Percentiles rank a stretch among this genome's conserved stretches.
Evolutionary conservation across 352 stramenopile species (phyloP).

Genomic region (Elongisporangium undulatum): DNA sequence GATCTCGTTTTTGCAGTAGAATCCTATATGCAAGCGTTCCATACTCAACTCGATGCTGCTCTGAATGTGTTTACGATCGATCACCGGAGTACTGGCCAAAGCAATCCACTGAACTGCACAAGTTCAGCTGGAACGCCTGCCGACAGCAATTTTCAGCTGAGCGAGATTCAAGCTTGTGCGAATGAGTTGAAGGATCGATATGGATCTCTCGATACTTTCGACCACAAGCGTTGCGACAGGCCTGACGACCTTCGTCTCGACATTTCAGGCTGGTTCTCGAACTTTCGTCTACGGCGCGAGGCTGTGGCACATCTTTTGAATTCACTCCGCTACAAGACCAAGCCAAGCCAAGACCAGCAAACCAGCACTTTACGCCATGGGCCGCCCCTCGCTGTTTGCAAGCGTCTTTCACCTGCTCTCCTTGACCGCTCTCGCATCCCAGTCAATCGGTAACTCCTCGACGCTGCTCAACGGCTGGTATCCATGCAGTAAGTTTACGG

Average conservation of each 20-base stretch:
- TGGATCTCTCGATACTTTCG: slow-evolving; percentile 30
- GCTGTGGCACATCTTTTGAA: slow-evolving; percentile 26
- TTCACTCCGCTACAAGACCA: too few species aligned
- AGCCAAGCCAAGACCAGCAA: too few species aligned
- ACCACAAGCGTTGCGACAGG: slow-evolving; percentile 36
- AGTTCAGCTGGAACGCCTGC: slow-evolving; percentile 9
- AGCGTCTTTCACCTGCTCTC: too few species aligned
- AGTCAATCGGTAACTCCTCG: too few species aligned
- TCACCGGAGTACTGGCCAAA: slow-evolving; percentile 45
- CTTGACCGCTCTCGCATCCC: too few species aligned
- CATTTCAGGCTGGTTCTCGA: slow-evolving; percentile 6
- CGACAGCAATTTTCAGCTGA: slow-evolving; percentile 10
- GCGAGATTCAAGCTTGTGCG: slow-evolving; percentile 27
- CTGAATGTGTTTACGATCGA: slow-evolving; percentile 47
- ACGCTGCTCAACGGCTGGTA: slow-evolving; percentile 22
- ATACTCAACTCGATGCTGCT: slow-evolving; percentile 6
- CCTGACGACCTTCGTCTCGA: slow-evolving; percentile 17
- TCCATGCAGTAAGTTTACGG: slow-evolving; percentile 10
- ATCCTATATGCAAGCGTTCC: slow-evolving; percentile 11
- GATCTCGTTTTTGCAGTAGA: too few species aligned
- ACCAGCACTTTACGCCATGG: too few species aligned
- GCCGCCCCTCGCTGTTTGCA: too few species aligned
- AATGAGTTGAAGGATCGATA: slow-evolving; percentile 28
- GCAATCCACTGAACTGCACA: slow-evolving; percentile 33
- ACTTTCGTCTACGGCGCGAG: slow-evolving; percentile 27